phyloP scores from a whole-genome alignment of 805 yeast genomes.

The Candida insectorum region DNA sequence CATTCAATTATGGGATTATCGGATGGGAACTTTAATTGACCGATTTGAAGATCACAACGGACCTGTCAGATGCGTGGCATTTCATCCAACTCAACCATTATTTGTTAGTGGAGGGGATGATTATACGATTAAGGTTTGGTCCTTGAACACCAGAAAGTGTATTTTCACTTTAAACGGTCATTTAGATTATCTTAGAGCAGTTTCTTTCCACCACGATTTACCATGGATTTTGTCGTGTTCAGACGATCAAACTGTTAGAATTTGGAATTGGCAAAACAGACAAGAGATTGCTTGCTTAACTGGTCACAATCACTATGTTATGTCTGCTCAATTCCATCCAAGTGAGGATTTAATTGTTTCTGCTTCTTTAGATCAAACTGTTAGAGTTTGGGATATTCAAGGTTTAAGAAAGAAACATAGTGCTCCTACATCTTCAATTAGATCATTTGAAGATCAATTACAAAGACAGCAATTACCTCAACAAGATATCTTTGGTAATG shows the following conservation, averaged over 20 bases:
- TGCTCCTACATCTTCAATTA: slow-evolving; percentile 53
- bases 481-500: slow-evolving; percentile 91
- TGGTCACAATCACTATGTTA: slow-evolving; percentile 97
- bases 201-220: slow-evolving; percentile 88
- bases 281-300: slow-evolving; percentile 95
- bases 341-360: slow-evolving; percentile 91
- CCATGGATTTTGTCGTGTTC: slow-evolving; percentile 97
- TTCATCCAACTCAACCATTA: slow-evolving; percentile 97
- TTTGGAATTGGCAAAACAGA: slow-evolving; percentile 99
- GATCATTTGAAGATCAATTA: slow-evolving; percentile 51
- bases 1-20: slow-evolving; percentile 98
- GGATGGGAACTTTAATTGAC: slow-evolving; percentile 97
- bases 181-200: slow-evolving; percentile 92
- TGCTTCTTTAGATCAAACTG: slow-evolving; percentile 97
- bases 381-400: slow-evolving; percentile 97
- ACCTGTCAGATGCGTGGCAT: slow-evolving; percentile 91
- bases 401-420: slow-evolving; percentile 94
- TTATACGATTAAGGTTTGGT: slow-evolving; percentile 93
- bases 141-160: slow-evolving; percentile 85
- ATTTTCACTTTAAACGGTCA: slow-evolving; percentile 90
- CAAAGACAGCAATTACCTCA: slow-evolving; percentile 67
- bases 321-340: slow-evolving; percentile 98
- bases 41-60: slow-evolving; percentile 98
- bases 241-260: slow-evolving; percentile 97
- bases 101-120: slow-evolving; percentile 98